phyloP scores from a whole-genome alignment of 176 grass and related monocot genomes.

The Tillandsia leiboldiana region DNA sequence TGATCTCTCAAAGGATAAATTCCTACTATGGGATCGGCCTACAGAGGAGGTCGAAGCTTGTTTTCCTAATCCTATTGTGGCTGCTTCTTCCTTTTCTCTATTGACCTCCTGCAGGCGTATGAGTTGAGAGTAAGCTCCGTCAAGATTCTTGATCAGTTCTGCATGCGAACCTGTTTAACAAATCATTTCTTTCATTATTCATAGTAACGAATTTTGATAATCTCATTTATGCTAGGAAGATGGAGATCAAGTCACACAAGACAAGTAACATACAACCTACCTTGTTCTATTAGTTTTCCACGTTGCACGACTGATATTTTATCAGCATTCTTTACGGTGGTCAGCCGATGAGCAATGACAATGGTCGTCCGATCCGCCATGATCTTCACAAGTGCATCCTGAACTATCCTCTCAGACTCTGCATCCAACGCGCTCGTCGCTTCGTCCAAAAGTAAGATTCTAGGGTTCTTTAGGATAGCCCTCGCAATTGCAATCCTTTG shows the following conservation, averaged over 20 bases:
- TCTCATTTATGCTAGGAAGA: background rate
- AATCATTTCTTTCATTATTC: background rate
- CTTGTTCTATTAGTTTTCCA: slow-evolving; percentile 67
- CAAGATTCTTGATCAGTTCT: slow-evolving; percentile 45
- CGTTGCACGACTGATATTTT: slow-evolving; percentile 56
- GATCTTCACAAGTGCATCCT: slow-evolving; percentile 56
- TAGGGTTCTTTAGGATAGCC: slow-evolving; percentile 69
- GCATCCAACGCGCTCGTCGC: slow-evolving; percentile 74
- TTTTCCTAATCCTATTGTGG: background rate
- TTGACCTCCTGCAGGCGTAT: slow-evolving; percentile 46
- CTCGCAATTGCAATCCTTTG: slow-evolving; percentile 78
- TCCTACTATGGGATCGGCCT: slow-evolving; percentile 18
- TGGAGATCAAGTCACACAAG: background rate
- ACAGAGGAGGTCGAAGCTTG: slow-evolving; percentile 3
- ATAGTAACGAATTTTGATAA: background rate
- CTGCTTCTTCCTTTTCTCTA: slow-evolving; percentile 11
- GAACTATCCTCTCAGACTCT: slow-evolving; percentile 60
- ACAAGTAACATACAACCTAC: slow-evolving; percentile 16
- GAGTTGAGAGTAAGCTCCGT: slow-evolving; percentile 58
- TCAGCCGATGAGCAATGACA: slow-evolving; percentile 58
- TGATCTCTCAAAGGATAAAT: slow-evolving; percentile 32
- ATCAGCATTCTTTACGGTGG: slow-evolving; percentile 54
- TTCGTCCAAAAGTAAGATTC: slow-evolving; percentile 66
- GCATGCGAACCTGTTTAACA: slow-evolving; percentile 40
- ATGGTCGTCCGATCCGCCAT: slow-evolving; percentile 64